Base-by-base conservation (phyloP, 306 rosid genomes). In the Vigna mungo region DNA sequence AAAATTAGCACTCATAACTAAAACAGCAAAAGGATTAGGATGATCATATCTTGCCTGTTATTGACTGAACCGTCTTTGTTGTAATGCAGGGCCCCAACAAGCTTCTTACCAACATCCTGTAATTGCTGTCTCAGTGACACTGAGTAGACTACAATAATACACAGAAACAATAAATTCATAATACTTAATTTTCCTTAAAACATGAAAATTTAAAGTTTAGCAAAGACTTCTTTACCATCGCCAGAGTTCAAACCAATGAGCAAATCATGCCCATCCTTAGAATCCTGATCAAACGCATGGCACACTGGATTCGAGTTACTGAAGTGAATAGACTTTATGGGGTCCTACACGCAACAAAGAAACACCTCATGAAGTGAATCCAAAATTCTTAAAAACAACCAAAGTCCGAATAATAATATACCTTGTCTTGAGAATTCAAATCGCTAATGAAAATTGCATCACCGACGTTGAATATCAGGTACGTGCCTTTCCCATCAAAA, bases 251-350 rank as follows among this genome's bases (percentile, higher is more conserved):
- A 82, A 53, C 99, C 99, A 43, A 92, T 86, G 73, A 96, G 84
- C 87, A 96, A 88, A 85, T 96, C 99, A 81, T 96, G 98, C 12
- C 99, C 97, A 87, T 96, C 99, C 96, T 88, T 92, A 3, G 99
- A 86, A 18, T 92, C 99, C 32, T 85, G 93, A 84, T 96, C 99
- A 83, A 96, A 96, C 34, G 98, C 87, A 1, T 91, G 99, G 82
- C 98, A 92, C 65, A 89, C 82, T 8, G 98, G 99, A 85, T 89
- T 92, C 5, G 93, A 91, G 83, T 88, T 91, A 88, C 93, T 86
- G 83, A 96, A 93, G 86, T 92, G 96, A 84, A 96, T 91, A 52
- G 98, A 92, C 89, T 92, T 96, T 84, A 92, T 88, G 27, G 99
- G 98, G 86, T 96, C 99, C 99, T 96, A 79, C 86, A 87, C 15